Evolutionary conservation across 805 yeast genomes (phyloP).

Genomic region (Ogataea siamensis): DNA sequence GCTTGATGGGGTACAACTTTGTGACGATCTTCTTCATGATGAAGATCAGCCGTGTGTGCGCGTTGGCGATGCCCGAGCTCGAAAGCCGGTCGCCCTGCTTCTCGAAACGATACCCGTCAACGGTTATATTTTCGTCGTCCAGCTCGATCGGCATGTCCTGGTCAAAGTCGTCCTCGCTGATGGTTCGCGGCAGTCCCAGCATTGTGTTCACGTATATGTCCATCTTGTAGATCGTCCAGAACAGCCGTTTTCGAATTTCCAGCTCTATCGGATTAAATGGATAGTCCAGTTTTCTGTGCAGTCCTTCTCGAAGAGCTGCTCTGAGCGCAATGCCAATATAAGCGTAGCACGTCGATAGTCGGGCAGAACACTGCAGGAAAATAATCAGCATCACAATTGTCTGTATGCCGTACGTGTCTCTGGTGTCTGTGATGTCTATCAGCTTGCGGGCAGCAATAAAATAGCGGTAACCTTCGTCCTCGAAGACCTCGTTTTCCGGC

Average conservation of each 20-base stretch:
- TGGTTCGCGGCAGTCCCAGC: conserved; percentile 78
- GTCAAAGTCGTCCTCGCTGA: conserved; percentile 76
- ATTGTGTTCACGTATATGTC: conserved; percentile 87
- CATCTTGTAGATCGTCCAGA: conserved; percentile 89
- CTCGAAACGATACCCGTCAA: conserved; percentile 47
- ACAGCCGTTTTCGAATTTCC: conserved; percentile 79
- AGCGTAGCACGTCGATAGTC: conserved; percentile 82
- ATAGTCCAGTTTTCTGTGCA: conserved; percentile 69
- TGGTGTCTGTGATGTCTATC: conserved; percentile 79
- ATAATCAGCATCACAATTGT: conserved; percentile 83
- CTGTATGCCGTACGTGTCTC: conserved; percentile 79
- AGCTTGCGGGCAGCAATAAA: conserved; percentile 77
- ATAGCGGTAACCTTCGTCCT: conserved; percentile 77
- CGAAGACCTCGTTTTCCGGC: conserved; percentile 39
- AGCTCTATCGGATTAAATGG: conserved; percentile 72
- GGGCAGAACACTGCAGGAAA: conserved; percentile 84
- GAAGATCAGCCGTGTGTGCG: conserved; percentile 72
- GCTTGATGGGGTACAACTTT: conserved; percentile 71
- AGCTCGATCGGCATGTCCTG: conserved; percentile 82
- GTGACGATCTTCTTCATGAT: conserved; percentile 70
- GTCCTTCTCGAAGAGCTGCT: conserved; percentile 77
- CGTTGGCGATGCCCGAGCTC: conserved; percentile 78
- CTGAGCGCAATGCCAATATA: conserved; percentile 86
- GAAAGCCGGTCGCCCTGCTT: conserved; percentile 53
- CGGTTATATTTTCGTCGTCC: conserved; percentile 83